Base-by-base conservation (phyloP, 2,329 filamentous ascomycete genomes). In the Fusarium sp. region DNA sequence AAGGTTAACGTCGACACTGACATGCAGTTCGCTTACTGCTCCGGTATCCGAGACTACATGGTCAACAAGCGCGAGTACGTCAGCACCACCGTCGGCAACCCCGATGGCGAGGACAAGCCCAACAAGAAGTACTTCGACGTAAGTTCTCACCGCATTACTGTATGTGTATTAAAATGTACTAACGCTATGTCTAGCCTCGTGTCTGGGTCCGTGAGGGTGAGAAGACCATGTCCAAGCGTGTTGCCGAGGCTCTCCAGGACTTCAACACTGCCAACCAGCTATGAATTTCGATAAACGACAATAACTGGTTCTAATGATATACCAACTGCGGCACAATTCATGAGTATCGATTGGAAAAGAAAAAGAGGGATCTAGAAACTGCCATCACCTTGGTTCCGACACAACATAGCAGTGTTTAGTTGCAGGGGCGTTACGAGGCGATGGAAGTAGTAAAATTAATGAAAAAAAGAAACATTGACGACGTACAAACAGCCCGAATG, bases 1-100 rank as follows among this genome's bases (percentile, higher is more conserved):
- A 99, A 99, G 92, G 96, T 99, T 86, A 99, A 99, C 89, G 89
- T 99, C 79, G 96, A 99, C 86, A 99, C 96, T 56, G 96, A 99
- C 82, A 90, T 98, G 86, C 95, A 98, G 89, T 97, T 91, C 85
- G 95, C 95, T 68, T 99, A 98, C 90, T 89, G 96, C 77, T 86
- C 86, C 71, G 96, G 96, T 86, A 93, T 98, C 87, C 93, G 96
- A 74, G 95, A 99, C 87, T 99, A 95, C 88, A 89, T 98, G 82
- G 85, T 94, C 80, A 93, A 91, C 83, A 98, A 98, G 90, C 95
- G 97, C 87, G 95, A 97, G 79, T 99, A 98, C 89, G 86, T 99
- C 78, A 86, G 89, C 86, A 91, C 88, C 69, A 90, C 94, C 80
- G 92, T 99, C 77, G 96, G 96, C 80, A 99, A 98, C 90, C 95